Evolutionary conservation across 306 rosid genomes (phyloP).

Genomic region (Coriaria nepalensis): DNA sequence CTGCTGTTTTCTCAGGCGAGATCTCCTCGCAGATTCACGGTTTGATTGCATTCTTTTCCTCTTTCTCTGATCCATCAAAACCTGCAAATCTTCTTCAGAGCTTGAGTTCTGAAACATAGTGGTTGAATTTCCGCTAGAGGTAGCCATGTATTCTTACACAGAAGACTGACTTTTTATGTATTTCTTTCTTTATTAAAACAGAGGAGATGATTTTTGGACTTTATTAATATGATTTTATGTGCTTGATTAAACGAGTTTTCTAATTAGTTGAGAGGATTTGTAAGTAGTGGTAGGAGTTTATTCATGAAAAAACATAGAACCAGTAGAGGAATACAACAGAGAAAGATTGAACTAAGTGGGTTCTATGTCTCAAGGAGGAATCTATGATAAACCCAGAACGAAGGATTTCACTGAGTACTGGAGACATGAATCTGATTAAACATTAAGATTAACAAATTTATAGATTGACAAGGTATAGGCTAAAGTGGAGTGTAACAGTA

Average conservation of each 20-base stretch:
- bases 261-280: not conserved
- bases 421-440: slow-evolving; percentile 63
- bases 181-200: too few species aligned
- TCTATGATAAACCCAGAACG: slow-evolving; percentile 75
- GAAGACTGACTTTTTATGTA: too few species aligned
- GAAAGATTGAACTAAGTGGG: slow-evolving; percentile 89
- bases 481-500: too few species aligned
- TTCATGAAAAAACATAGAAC: slow-evolving; percentile 81
- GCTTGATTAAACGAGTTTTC: too few species aligned
- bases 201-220: too few species aligned
- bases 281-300: not conserved
- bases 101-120: slow-evolving; percentile 37
- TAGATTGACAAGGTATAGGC: not conserved
- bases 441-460: slow-evolving; percentile 29
- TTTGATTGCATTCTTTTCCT: slow-evolving; percentile 74
- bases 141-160: too few species aligned
- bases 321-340: slow-evolving; percentile 85
- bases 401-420: slow-evolving; percentile 89
- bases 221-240: too few species aligned
- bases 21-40: slow-evolving; percentile 76
- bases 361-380: slow-evolving; percentile 68
- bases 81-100: slow-evolving; percentile 45
- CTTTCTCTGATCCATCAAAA: slow-evolving; percentile 47
- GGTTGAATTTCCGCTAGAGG: slow-evolving; percentile 54
- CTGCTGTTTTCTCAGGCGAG: slow-evolving; percentile 65